phyloP scores from a whole-genome alignment of 805 yeast species.

The Teunomyces tritomae region DNA sequence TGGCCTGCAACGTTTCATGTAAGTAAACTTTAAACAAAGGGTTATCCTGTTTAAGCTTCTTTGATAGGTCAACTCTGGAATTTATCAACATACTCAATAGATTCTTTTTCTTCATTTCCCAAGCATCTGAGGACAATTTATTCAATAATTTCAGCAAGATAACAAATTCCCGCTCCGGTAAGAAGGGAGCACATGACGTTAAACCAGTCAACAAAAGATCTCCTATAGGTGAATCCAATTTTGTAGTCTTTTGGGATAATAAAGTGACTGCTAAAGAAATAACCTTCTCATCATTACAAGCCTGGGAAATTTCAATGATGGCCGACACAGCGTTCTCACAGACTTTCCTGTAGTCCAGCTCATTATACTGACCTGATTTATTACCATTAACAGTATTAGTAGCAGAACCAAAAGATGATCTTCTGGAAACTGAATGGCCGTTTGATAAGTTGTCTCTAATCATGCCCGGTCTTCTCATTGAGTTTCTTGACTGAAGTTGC shows the following conservation, averaged over 20 bases:
- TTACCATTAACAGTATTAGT: not conserved
- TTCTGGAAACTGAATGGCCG: slow-evolving; percentile 8
- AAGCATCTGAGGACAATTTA: slow-evolving; percentile 45
- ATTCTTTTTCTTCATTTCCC: slow-evolving; percentile 36
- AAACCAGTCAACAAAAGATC: slow-evolving; percentile 58
- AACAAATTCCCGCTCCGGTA: slow-evolving; percentile 65
- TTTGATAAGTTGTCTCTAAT: slow-evolving; percentile 11
- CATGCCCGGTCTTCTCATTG: slow-evolving; percentile 17
- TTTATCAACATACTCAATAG: slow-evolving; percentile 41
- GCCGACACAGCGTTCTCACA: slow-evolving; percentile 70
- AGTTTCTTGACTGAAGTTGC: slow-evolving; percentile 23
- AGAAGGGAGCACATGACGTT: slow-evolving; percentile 56
- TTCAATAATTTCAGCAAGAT: slow-evolving; percentile 59
- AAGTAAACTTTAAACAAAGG: slow-evolving; percentile 54
- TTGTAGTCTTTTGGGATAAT: slow-evolving; percentile 68
- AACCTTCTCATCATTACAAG: slow-evolving; percentile 68
- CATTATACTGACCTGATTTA: slow-evolving; percentile 19
- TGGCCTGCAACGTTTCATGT: slow-evolving; percentile 60
- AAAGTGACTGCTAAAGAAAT: slow-evolving; percentile 77
- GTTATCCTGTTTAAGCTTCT: slow-evolving; percentile 38
- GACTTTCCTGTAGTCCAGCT: slow-evolving; percentile 35
- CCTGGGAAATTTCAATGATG: slow-evolving; percentile 60
- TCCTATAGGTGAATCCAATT: slow-evolving; percentile 51
- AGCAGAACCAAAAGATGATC: slow-evolving; percentile 8
- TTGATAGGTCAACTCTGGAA: slow-evolving; percentile 50